Base-by-base conservation (phyloP, 306 rosid species). In the Cucurbita argyrosperma region DNA sequence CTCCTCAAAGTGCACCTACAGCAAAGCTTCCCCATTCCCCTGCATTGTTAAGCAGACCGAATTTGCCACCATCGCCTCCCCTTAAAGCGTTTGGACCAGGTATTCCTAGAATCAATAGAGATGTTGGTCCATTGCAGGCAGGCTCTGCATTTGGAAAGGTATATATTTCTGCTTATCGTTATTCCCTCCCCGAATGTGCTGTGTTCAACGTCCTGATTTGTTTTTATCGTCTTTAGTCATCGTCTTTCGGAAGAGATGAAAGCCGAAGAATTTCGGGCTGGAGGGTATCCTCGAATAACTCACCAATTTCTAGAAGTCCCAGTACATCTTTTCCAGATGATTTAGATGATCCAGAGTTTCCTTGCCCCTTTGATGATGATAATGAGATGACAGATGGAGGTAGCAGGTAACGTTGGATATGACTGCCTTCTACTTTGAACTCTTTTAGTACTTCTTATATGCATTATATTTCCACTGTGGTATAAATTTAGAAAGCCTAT, bases 291-390 rank as follows among this genome's bases (percentile, higher is more conserved):
- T 78, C 90, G 43, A 79, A 69, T 79, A 74, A 84, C 84, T 86
- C 79, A 5, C 96, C 82, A 51, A 39, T 83, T 83, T 85, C 93
- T 58, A 87, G 91, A 83, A 81, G 96, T 89, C 86, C 98, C 54
- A 93, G 96, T 76, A 89, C 89, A 84, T 92, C 93, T 74, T 82
- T 80, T 70, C 91, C 79, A 50, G 90, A 87, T 53, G 74, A 76
- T 21, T 52, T 79, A 72, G 96, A 90, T 80, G 90, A 88, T 67
- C 21, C 86, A 47, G 96, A 93, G 72, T 82, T 80, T 75, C 78
- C 82, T 19, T 89, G 97, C 79, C 85, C 97, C 0, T 93, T 93
- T 87, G 93, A 86, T 72, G 82, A 86, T 74, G 96, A 86, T 75
- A 85, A 85, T 72, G 96, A 89, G 63, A 76, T 84, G 80, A 83